Base-by-base conservation (phyloP, 805 yeast genomes). In the Candida morakotiae region DNA sequence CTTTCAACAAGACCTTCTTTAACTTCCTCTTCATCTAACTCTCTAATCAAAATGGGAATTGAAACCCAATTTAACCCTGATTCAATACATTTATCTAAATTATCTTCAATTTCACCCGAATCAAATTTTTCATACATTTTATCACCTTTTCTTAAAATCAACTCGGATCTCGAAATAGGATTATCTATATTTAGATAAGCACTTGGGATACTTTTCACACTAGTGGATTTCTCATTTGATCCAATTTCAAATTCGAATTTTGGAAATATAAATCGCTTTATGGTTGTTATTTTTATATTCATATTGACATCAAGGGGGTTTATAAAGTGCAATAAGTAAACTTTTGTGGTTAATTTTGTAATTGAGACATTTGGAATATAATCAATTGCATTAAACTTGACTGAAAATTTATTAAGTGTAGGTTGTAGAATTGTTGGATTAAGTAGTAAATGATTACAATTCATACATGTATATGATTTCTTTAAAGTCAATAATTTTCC, bases 151-250 rank as follows among this genome's bases (percentile, higher is more conserved):
- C 51, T 40, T 11, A 39, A 20, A 21, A 41, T 38, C 19, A 52
- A 34, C 39, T 67, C 73, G 1, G 64, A 53, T 17, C 64, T 51
- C 5, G 66, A 51, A 1, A 46, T 37, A 8, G 54, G 48, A 1
- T 68, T 61, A 14, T 50, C 39, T 10, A 52, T 40, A 2, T 65
- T 61, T 23, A 67, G 39, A 19, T 46, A 53, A 2, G 58, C 47
- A 5, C 70, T 61, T 1, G 73, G 73, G 2, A 67, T 53, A 1
- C 58, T 44, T 24, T 64, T 56, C 15, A 64, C 47, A 5, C 53
- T 35, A 6, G 48, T 53, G 18, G 47, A 48, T 15, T 57, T 35
- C 28, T 51, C 22, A 21, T 44, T 37, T 34, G 55, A 35, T 31
- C 55, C 49, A 1, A 65, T 34, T 1, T 37, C 36, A 26, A 58